These are phyloP conservation scores for Musa balbisiana DNA, from an alignment of 202 grass and related monocot species.

Conservation along the genomic window DNA sequence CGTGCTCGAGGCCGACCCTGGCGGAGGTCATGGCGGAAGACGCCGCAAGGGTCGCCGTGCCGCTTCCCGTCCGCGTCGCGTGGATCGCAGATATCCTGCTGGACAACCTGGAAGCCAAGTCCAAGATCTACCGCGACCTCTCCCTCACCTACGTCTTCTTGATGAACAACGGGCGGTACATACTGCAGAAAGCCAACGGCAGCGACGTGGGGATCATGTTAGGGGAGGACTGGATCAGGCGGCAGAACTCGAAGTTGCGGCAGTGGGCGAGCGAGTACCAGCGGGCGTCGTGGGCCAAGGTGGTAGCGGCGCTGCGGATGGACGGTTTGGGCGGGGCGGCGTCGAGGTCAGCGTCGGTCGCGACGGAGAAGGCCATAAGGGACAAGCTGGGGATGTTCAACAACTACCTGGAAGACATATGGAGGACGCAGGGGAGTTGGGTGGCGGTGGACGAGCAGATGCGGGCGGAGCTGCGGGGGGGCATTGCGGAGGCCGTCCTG, in stretches of 20 bases:
- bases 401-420: constrained; percentile 7
- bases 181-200: neutral
- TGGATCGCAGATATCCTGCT: constrained; percentile 16
- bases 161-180: constrained; percentile 19
- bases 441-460: constrained; percentile 9
- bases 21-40: constrained; percentile 18
- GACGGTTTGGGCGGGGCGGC: constrained; percentile 9
- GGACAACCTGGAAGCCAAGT: constrained; percentile 13
- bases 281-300: constrained; percentile 12
- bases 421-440: constrained; percentile 8
- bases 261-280: constrained; percentile 12
- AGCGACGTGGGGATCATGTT: neutral
- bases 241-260: constrained; percentile 3
- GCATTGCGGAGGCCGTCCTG: neutral
- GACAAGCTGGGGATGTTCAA: constrained; percentile 11
- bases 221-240: constrained; percentile 8
- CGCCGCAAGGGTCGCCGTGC: neutral
- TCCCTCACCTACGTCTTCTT: constrained; percentile 12
- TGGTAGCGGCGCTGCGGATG: constrained; percentile 10
- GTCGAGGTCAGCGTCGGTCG: neutral
- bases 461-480: neutral
- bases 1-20: neutral
- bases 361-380: constrained; percentile 1
- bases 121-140: constrained; percentile 6
- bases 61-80: constrained; percentile 2